Base-by-base conservation (phyloP, 495 filamentous ascomycete genomes). In the Penicillium samsonianum region DNA sequence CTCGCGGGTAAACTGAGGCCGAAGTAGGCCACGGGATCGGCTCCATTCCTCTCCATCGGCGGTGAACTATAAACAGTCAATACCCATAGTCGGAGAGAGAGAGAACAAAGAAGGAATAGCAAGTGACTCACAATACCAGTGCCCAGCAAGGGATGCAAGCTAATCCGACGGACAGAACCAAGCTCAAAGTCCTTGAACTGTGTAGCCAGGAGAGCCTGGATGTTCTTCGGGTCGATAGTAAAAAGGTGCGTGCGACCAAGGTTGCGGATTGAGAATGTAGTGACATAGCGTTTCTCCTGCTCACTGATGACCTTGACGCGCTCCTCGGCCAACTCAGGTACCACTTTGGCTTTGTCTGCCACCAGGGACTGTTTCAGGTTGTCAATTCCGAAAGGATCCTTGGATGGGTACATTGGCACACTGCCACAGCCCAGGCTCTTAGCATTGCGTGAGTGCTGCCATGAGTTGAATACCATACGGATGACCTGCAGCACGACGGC, bases 141-240 rank as follows among this genome's bases (percentile, higher is more conserved):
- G 11, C 80, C 79, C 10, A 82, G 58, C 25, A 82, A 53, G 19
- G 74, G 68, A 50, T 74, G 65, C 53, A 79, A 58, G 19, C 63
- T 65, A 38, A 63, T 45, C 40, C 61, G 69, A 25, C 79, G 70
- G 38, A 55, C 41, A n/a, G 57, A 37, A 10, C 75, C 75, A 28
- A 80, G 68, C 47, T 71, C 70, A 53, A 82, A 82, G 54, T 82
- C 78, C 51, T 79, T 69, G 62, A 84, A 84, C 55, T 85, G 74
- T 7, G 76, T 80, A 5, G 82, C 78, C 31, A 84, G 70, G 10
- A 84, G 57, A 25, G 82, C 78, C 62, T 81, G 76, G 17, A 83
- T 62, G 60, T 85, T 85, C 54, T 76, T 76, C 8, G 81, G 81
- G 20, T 85, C 82, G 48, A 74, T 67, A 10, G 83, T 85, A 40